Evolutionary conservation across 257 asterid genomes (phyloP).

Genomic region (Solanum pimpinellifolium): DNA sequence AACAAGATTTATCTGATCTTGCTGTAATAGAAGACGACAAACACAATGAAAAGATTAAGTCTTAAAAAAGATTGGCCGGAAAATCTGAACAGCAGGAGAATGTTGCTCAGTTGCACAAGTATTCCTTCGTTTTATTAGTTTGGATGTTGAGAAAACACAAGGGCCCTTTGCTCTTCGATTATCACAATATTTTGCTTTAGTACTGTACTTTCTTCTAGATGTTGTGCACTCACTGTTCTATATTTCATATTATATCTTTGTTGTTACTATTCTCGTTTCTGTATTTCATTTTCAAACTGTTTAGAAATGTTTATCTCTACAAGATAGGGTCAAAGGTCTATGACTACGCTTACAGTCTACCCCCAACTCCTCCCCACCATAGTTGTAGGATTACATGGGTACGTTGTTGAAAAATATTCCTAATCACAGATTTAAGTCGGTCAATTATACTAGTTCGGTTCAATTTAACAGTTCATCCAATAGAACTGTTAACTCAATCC

Average conservation of each 20-base stretch:
- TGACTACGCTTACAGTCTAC: neutral
- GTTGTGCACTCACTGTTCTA: neutral
- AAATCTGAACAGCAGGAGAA: neutral
- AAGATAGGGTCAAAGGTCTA: neutral
- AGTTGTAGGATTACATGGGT: neutral
- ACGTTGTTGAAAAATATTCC: neutral
- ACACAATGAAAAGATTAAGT: neutral
- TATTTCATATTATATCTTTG: neutral
- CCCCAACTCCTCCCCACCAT: neutral
- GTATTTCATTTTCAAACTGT: neutral
- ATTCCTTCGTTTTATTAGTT: neutral
- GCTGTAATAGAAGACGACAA: neutral
- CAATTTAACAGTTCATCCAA: neutral
- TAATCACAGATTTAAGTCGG: neutral
- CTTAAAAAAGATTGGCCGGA: neutral
- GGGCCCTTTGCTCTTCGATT: neutral
- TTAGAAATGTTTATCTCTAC: neutral
- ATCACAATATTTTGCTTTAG: neutral
- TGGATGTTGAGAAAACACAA: neutral
- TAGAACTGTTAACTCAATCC: neutral
- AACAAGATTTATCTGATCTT: slow-evolving; percentile 18
- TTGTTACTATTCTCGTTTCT: neutral
- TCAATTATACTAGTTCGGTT: neutral
- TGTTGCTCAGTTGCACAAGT: neutral
- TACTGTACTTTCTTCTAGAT: neutral